Conservation (phyloP, 2,329 filamentous ascomycete species). For the Fusarium sp. region DNA sequence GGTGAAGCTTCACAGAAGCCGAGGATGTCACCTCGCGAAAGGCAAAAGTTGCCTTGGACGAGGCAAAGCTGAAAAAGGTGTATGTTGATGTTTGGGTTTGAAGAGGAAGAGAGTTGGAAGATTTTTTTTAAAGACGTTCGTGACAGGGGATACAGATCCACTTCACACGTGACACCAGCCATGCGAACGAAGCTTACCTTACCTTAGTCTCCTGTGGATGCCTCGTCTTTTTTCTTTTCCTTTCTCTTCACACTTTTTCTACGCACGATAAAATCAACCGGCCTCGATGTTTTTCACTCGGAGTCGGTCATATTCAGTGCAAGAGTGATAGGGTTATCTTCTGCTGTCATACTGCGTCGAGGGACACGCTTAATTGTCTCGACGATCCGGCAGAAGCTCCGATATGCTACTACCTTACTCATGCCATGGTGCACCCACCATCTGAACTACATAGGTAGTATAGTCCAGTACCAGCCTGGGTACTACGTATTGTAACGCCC, state of each 20-base stretch:
- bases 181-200: conserved; percentile 1
- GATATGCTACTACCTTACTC: conserved; percentile 43
- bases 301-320: conserved; percentile 74
- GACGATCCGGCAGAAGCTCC: conserved; percentile 50
- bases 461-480: conserved; percentile 3
- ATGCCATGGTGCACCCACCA: background rate
- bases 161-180: conserved; percentile 48
- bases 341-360: conserved; percentile 43
- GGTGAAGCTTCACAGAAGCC: background rate
- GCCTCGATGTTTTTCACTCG: conserved; percentile 64
- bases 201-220: background rate
- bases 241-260: conserved; percentile 62
- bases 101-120: conserved; percentile 28
- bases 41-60: conserved; percentile 28
- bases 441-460: background rate
- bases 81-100: conserved; percentile 18
- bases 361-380: conserved; percentile 46
- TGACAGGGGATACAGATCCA: conserved; percentile 21
- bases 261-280: conserved; percentile 75
- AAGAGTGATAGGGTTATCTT: conserved; percentile 61
- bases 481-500: conserved; percentile 7
- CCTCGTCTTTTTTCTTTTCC: conserved; percentile 40
- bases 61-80: conserved; percentile 16
- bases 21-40: conserved; percentile 14
- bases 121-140: conserved; percentile 20